Base-by-base conservation (phyloP, 1,139 yeast species). In the Pichia sp. region DNA sequence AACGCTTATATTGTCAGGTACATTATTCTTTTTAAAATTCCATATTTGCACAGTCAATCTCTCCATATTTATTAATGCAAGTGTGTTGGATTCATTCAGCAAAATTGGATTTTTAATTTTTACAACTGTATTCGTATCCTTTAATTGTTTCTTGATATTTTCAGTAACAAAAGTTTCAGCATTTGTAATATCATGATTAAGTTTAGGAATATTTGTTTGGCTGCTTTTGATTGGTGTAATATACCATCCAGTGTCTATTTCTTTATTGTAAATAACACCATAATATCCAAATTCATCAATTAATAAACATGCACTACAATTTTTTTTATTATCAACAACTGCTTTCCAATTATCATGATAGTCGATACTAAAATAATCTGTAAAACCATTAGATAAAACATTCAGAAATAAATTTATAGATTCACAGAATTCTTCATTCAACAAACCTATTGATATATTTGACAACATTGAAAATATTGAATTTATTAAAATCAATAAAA, bases 261-360 rank as follows among this genome's bases (percentile, higher is more conserved):
- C 34, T 34, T 43, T 49, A n/a, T 30, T 26, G 30, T 37, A 45
- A 4, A 56, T 40, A 8, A 54, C 44, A 3, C 58, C 63, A n/a
- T 35, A 35, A 44, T 58, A 60, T 3, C 61, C 62, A 10, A 57
- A 41, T 28, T 52, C 50, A 38, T 55, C 55, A n/a, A 59, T 42
- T 41, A 55, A 25, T 25, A 56, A 30, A 41, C 57, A 55, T 1
- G 56, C 34, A 25, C 47, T 42, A 3, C 52, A 45, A 18, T 42
- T 32, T 34, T 27, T 43, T 27, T 39, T 36, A 9, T 46, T 41
- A 26, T 34, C 30, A n/a, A 50, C n/a, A 9, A 42, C 9, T 6
- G 37, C 36, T 38, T 42, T 42, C 46, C 41, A 48, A 34, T 46
- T 45, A 28, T 29, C 40, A 47, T 7, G 51, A 49, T 26, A 53